phyloP scores from a whole-genome alignment of 225 moss, liverwort and hornwort species.

The Marchantia polymorpha region DNA sequence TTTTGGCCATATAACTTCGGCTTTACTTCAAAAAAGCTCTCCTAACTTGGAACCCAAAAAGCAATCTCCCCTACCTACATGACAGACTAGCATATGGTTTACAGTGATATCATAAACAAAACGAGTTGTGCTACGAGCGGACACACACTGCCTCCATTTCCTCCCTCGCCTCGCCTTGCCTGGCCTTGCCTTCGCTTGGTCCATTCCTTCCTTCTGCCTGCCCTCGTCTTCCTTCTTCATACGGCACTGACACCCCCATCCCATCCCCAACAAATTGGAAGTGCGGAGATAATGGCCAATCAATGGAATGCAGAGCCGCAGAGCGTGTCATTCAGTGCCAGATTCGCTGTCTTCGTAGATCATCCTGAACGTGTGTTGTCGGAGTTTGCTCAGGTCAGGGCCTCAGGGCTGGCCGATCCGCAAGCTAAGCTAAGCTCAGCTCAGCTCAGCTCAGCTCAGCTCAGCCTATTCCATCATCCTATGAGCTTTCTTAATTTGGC shows the following conservation, averaged over 20 bases:
- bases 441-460: neutral
- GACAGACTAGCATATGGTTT: too few relatives aligned
- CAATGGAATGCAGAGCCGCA: neutral
- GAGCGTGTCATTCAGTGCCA: neutral
- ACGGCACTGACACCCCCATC: neutral
- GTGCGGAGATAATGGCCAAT: neutral
- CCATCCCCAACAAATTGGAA: neutral
- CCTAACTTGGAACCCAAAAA: too few relatives aligned
- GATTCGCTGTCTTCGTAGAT: neutral
- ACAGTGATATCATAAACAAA: too few relatives aligned
- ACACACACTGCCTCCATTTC: too few relatives aligned
- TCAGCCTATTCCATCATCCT: neutral
- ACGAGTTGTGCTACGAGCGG: too few relatives aligned
- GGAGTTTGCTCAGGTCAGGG: neutral
- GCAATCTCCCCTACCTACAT: too few relatives aligned
- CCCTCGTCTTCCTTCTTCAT: neutral
- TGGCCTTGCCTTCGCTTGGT: too few relatives aligned
- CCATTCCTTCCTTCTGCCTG: neutral
- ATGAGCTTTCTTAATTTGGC: too few relatives aligned
- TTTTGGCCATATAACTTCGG: too few relatives aligned
- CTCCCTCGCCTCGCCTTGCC: too few relatives aligned
- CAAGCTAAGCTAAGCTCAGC: neutral
- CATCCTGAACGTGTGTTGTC: neutral
- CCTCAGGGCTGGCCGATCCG: neutral
- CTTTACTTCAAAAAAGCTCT: too few relatives aligned